Evolutionary conservation across 2,329 filamentous ascomycete species (phyloP).

Genomic region (Colletotrichum sp.): DNA sequence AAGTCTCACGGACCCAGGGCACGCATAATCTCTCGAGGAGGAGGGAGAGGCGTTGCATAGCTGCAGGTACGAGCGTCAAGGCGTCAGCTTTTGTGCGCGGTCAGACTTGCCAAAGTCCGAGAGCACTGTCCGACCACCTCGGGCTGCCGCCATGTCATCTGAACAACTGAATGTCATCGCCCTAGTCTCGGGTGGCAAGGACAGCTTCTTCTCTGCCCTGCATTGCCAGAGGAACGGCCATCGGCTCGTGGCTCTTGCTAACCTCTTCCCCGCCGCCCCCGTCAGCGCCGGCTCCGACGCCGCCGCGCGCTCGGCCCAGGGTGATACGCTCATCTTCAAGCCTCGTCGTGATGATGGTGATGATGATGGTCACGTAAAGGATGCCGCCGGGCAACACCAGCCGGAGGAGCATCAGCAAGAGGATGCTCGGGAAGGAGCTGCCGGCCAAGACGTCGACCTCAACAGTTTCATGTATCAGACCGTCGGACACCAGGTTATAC

Average conservation of each 20-base stretch:
- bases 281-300: conserved; percentile 6
- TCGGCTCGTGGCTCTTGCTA: conserved; percentile 84
- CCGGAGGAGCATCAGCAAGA: not conserved
- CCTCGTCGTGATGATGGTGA: not conserved
- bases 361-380: not conserved
- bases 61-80: not conserved
- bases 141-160: conserved; percentile 39
- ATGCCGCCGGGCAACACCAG: not conserved
- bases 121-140: not conserved
- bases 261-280: conserved; percentile 69
- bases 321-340: conserved; percentile 8
- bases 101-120: not conserved
- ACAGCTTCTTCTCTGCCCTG: conserved; percentile 91
- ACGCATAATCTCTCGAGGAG: not conserved
- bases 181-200: conserved; percentile 94
- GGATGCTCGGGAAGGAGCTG: not conserved
- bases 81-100: not conserved
- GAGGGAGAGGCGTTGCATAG: not conserved
- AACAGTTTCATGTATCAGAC: conserved; percentile 99
- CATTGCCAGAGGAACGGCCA: conserved; percentile 91
- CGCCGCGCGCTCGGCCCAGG: conserved; percentile 4
- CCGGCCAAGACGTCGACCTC: conserved; percentile 57
- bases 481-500: conserved; percentile 85
- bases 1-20: not conserved
- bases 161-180: conserved; percentile 79